Evolutionary conservation across 345 rosid species (phyloP), one percentile per base, ranked within the genome.

Genomic region (Pistacia atlantica): DNA sequence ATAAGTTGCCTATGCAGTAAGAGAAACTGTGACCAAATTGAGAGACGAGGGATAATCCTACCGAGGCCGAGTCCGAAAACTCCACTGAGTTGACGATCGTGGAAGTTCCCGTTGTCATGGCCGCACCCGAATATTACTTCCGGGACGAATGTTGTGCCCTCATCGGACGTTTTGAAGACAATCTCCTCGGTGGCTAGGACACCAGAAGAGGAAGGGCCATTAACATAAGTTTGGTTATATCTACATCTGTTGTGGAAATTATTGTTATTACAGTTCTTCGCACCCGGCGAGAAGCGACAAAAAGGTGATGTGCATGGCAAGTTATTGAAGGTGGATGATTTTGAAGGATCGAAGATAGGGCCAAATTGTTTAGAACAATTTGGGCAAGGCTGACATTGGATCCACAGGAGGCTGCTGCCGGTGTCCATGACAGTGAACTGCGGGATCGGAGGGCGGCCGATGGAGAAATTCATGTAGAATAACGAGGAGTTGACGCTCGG

Each of bases 401-500:
- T 73, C 96, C 93, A 89, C 25, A 84, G n/a, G 11, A 93, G 86
- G 64, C 83, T 85, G 72, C 90, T 93, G 48, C 94, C 94, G 0
- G 90, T 87, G 76, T 89, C 94, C 85, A 93, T 83, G 69, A 81
- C 63, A 0, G 85, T 75, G 52, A 85, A 83, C 60, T 89, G 91
- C 0, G 84, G 90, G 13, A 88, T 67, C 0, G 92, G 90, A 13
- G 94, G 95, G 64, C 82, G 80, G 17, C 94, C 95, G 5, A 91
- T 66, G 0, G 93, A 85, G 79, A 91, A 79, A 17, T 85, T 91
- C 31, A 81, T 84, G 0, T 82, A 67, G 54, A 88, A 86, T 73
- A 81, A 10, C 0, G 45, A 48, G 60, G 65, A 65, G 48, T 64
- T 18, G 61, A 59, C 61, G 69, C 71, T 77, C 1, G 83, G 85